Percentiles rank a stretch among this genome's conserved stretches.
These are phyloP conservation scores for Penicillium lagena DNA, from an alignment of 495 filamentous ascomycete species.

Conservation along the genomic window DNA sequence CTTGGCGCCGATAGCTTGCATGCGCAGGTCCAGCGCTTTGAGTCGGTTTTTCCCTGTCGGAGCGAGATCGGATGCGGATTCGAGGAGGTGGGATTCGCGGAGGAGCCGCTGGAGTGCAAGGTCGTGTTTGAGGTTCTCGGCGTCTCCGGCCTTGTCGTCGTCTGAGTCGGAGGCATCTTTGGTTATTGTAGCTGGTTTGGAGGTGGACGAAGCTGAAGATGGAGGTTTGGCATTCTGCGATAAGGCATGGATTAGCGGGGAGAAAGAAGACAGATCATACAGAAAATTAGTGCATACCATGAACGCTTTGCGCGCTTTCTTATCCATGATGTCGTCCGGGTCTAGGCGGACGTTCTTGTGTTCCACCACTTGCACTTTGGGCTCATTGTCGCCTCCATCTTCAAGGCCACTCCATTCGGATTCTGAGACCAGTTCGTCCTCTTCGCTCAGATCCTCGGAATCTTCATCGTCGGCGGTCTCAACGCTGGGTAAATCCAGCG, in stretches of 20 bases:
- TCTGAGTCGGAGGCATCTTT: slow-evolving; percentile 28
- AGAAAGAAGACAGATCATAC: not conserved
- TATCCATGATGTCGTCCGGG: slow-evolving; percentile 41
- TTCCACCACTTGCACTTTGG: slow-evolving; percentile 58
- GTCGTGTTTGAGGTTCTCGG: slow-evolving; percentile 77
- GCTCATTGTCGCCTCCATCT: slow-evolving; percentile 28
- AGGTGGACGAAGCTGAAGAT: slow-evolving; percentile 25
- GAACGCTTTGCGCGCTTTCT: slow-evolving; percentile 69
- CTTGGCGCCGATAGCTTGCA: slow-evolving; percentile 76
- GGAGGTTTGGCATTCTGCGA: slow-evolving; percentile 43
- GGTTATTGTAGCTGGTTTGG: slow-evolving; percentile 22
- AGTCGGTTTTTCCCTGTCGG: slow-evolving; percentile 58
- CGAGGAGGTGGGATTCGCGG: slow-evolving; percentile 86
- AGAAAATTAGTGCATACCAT: slow-evolving; percentile 48
- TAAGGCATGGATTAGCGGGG: slow-evolving; percentile 7
- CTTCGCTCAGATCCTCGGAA: slow-evolving; percentile 13
- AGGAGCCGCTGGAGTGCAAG: slow-evolving; percentile 85
- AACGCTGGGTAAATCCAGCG: slow-evolving; percentile 42
- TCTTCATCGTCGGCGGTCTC: slow-evolving; percentile 11
- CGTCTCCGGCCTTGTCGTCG: slow-evolving; percentile 46
- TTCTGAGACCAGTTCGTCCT: slow-evolving; percentile 23
- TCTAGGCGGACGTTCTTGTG: slow-evolving; percentile 38
- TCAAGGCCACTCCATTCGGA: slow-evolving; percentile 64
- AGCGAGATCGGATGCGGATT: slow-evolving; percentile 53
- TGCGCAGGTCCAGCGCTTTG: slow-evolving; percentile 74